These are phyloP conservation scores for Ambrosia hybrid DNA, from an alignment of 140 eudicot genomes.

Conservation along the genomic window DNA sequence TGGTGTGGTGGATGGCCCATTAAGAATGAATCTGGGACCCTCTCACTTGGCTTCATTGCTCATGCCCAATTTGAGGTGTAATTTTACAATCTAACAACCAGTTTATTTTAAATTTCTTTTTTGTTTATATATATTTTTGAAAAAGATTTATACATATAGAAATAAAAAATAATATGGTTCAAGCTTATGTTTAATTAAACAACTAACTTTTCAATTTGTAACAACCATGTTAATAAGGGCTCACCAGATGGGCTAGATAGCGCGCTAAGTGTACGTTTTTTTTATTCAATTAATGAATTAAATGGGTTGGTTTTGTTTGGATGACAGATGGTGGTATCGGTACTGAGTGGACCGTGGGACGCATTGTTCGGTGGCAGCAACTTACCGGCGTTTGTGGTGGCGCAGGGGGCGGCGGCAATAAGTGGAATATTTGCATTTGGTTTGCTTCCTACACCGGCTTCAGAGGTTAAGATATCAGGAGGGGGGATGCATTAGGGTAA, in stretches of 20 bases:
- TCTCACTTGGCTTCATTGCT: slow-evolving; percentile 20
- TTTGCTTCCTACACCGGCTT: slow-evolving; percentile 60
- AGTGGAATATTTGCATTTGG: slow-evolving; percentile 56
- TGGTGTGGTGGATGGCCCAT: slow-evolving; percentile 25
- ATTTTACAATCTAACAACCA: too few species aligned
- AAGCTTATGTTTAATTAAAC: too few species aligned
- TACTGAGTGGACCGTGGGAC: slow-evolving; percentile 75
- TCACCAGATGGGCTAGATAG: too few species aligned
- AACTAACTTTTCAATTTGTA: too few species aligned
- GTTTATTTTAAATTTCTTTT: too few species aligned
- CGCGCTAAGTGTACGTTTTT: too few species aligned
- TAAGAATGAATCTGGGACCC: slow-evolving; percentile 29
- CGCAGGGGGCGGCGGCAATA: slow-evolving; percentile 52
- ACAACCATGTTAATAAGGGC: too few species aligned
- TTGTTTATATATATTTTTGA: too few species aligned
- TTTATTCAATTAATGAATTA: too few species aligned
- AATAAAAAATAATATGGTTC: too few species aligned
- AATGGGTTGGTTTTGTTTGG: not conserved
- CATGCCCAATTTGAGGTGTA: not conserved
- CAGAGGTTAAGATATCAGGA: slow-evolving; percentile 34
- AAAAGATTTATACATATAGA: too few species aligned
- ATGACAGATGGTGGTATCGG: slow-evolving; percentile 58
- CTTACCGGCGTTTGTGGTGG: slow-evolving; percentile 74
- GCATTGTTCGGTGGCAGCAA: slow-evolving; percentile 71
- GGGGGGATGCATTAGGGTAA: slow-evolving; percentile 45